These are phyloP conservation scores for Gloeophyllum trabeum DNA, from an alignment of 768 basidiomycete genomes.

Conservation along the genomic window DNA sequence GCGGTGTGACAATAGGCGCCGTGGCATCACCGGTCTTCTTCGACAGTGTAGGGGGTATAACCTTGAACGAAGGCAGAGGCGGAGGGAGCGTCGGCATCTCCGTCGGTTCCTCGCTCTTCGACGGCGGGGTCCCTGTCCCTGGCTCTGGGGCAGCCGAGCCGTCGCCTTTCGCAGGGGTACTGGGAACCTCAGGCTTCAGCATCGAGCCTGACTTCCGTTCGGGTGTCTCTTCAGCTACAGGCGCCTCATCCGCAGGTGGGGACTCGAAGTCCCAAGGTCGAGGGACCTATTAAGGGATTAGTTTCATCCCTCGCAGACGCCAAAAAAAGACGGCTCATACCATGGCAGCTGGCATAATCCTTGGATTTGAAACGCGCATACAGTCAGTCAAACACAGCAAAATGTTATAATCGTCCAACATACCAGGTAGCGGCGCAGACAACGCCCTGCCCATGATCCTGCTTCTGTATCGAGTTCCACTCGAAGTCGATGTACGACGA, in stretches of 20 bases:
- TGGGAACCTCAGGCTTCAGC: background rate
- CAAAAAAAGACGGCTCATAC: conserved; percentile 14
- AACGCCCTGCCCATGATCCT: conserved; percentile 66
- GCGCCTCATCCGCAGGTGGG: conserved; percentile 14
- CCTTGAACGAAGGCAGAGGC: conserved; percentile 6
- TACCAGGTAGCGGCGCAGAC: conserved; percentile 85
- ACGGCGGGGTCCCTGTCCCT: background rate
- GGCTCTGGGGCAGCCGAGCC: background rate
- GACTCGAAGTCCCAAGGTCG: conserved; percentile 72
- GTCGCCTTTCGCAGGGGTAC: no score
- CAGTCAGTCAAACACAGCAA: background rate
- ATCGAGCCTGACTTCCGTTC: background rate
- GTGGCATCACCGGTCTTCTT: background rate
- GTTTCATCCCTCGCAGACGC: conserved; percentile 4
- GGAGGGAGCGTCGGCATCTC: conserved; percentile 3
- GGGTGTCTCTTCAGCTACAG: background rate
- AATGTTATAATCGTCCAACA: background rate
- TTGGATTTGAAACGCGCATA: no score
- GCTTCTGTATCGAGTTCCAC: conserved; percentile 48
- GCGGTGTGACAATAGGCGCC: no score
- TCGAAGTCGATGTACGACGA: conserved; percentile 72
- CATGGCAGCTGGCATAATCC: conserved; percentile 74
- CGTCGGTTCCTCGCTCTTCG: background rate
- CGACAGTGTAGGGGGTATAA: conserved; percentile 7
- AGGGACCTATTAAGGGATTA: conserved; percentile 35